Base-by-base conservation (phyloP, 352 stramenopile genomes). In the Hyphochytrium catenoides region DNA sequence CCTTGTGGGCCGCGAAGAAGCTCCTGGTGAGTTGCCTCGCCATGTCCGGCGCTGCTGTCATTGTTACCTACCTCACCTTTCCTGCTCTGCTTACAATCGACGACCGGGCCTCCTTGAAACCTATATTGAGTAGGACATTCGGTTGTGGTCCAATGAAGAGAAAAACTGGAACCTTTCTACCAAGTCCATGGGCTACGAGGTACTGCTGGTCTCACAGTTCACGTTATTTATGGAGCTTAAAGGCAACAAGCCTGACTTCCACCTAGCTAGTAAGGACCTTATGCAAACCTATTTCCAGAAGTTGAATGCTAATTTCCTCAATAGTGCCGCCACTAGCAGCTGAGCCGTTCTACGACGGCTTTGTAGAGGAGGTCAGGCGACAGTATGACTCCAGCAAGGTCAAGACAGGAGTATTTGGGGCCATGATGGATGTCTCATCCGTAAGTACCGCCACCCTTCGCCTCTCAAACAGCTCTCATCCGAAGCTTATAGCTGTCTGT, bases 141-240 rank as follows among this genome's bases (percentile, higher is more conserved):
- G 67, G 14, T 26, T 81, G 41, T 84, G 69, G 69, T 65, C 69
- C 4, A 63, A 75, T 8, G 56, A 57, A 6, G 57, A 59, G 2
- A 43, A 43, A 2, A 21, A 50, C 15, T 84, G 69, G 69, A 74
- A 70, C 38, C 58, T 42, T 14, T 81, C 66, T 3, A 44, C 76
- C 32, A 59, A 56, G 26, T 56, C 31, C 22, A 72, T 70, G 22
- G 61, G 55, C 32, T 64, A 57, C 31, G 58, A 79, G n/a, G 59
- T 84, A 47, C 44, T 84, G 26, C 43, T 84, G n/a, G 65, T 84
- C 36, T 82, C 67, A 43, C 69, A 84, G 45, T 84, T 84, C 48
- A 84, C 69, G 27, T 53, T 84, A 26, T 56, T 77, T 41, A 65
- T 64, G 9, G 74, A 66, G 43, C 69, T 84, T 27, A 42, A 46